Conservation (phyloP, 768 basidiomycete genomes). For the Boletus tomentosulus region DNA sequence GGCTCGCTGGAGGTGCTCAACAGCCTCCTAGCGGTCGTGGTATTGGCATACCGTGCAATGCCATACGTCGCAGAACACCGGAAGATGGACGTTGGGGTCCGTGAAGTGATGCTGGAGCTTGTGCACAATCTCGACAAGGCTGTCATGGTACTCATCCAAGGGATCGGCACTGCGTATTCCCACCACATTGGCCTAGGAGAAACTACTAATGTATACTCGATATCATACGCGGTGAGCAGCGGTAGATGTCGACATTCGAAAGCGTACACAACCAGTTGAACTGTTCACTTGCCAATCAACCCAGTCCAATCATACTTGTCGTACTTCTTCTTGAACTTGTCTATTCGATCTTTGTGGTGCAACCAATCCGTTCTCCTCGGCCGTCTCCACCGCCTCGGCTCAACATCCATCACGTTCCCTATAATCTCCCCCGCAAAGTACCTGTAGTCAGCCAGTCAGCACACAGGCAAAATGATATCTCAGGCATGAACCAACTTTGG, state of each 20-base stretch:
- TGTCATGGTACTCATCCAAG: background rate
- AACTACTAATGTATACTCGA: background rate
- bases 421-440: constrained; percentile 96
- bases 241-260: background rate
- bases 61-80: background rate
- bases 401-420: constrained; percentile 84
- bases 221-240: background rate
- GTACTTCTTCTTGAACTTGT: constrained; percentile 69
- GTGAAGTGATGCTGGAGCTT: constrained; percentile 1
- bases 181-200: background rate
- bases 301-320: constrained; percentile 79
- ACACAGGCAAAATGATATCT: background rate
- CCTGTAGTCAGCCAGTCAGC: constrained; percentile 38
- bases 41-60: background rate
- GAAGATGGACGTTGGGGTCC: background rate
- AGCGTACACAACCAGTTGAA: background rate
- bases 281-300: constrained; percentile 47
- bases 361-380: constrained; percentile 71
- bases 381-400: constrained; percentile 80
- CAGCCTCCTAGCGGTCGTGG: constrained; percentile 2
- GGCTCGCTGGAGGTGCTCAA: constrained; percentile 19
- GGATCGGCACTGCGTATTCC: background rate
- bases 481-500: constrained; percentile 54
- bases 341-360: constrained; percentile 66
- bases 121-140: constrained; percentile 2